These are phyloP conservation scores for Dujonia santamariae DNA, from an alignment of 1,139 yeast genomes.

Conservation along the genomic window DNA sequence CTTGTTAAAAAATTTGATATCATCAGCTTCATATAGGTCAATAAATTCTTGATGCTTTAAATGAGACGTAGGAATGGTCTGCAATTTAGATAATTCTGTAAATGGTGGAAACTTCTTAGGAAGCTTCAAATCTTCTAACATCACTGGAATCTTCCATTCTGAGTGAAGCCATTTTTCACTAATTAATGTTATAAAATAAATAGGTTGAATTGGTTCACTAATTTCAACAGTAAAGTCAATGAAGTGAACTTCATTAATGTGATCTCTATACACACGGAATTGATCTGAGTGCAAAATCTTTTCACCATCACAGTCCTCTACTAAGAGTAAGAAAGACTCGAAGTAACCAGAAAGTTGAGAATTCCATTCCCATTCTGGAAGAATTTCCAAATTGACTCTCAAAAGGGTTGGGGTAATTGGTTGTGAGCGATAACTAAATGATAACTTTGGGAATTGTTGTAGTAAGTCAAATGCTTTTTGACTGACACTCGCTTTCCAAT, in stretches of 20 bases:
- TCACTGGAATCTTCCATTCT: constrained; percentile 59
- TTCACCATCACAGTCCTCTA: constrained; percentile 87
- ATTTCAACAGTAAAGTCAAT: constrained; percentile 67
- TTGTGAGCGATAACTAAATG: constrained; percentile 58
- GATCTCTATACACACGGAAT: constrained; percentile 48
- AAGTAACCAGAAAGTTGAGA: constrained; percentile 54
- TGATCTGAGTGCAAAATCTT: constrained; percentile 58
- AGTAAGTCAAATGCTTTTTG: constrained; percentile 58
- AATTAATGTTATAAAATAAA: constrained; percentile 65
- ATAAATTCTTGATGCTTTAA: constrained; percentile 47
- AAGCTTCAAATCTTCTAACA: constrained; percentile 50
- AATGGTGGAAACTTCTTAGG: constrained; percentile 74
- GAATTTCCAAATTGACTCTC: constrained; percentile 61
- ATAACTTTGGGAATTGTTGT: constrained; percentile 68
- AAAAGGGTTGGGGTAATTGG: constrained; percentile 73
- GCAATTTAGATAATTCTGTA: constrained; percentile 50
- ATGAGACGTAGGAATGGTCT: constrained; percentile 46
- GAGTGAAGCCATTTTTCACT: constrained; percentile 88
- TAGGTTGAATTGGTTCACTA: constrained; percentile 66
- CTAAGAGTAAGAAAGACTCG: constrained; percentile 65
- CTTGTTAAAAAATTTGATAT: constrained; percentile 55
- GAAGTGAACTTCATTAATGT: constrained; percentile 51
- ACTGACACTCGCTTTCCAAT: constrained; percentile 62
- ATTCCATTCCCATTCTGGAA: constrained; percentile 82
- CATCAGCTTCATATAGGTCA: constrained; percentile 29